Conservation (phyloP, 1,284 basidiomycete genomes). For the Xerocomus cyaneibrunnescens region DNA sequence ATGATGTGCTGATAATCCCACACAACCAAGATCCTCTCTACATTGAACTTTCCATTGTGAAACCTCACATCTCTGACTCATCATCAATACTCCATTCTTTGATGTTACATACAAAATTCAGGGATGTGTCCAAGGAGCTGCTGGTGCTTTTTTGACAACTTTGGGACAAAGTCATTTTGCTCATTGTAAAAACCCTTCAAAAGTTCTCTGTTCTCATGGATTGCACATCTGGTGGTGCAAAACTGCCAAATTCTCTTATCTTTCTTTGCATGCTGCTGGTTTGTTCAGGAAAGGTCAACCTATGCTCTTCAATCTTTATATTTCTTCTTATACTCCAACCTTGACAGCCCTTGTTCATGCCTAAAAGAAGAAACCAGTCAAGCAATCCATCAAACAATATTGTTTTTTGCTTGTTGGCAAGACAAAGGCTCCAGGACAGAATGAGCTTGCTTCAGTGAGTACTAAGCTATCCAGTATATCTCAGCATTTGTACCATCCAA, state of each 20-base stretch:
- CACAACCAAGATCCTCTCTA: not conserved
- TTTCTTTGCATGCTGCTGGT: not conserved
- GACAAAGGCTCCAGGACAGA: too few species aligned
- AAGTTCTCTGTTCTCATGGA: not conserved
- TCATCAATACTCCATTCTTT: not conserved
- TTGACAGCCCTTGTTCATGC: not conserved
- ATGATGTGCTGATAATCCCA: not conserved
- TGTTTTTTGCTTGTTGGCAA: too few species aligned
- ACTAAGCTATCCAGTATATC: too few species aligned
- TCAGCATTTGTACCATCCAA: slow-evolving; percentile 34
- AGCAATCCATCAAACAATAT: not conserved
- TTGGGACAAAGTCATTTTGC: not conserved
- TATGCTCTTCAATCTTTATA: not conserved
- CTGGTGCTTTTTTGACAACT: not conserved
- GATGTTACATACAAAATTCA: not conserved
- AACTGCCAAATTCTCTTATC: not conserved
- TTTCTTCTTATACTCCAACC: not conserved
- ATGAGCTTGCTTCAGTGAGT: too few species aligned
- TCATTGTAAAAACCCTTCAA: not conserved
- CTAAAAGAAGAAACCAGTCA: not conserved
- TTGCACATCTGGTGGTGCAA: not conserved
- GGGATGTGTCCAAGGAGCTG: not conserved
- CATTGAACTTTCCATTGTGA: not conserved
- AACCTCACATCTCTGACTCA: not conserved
- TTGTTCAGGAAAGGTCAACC: not conserved